These are phyloP conservation scores for Quercus alba DNA, from an alignment of 306 rosid genomes.

Conservation along the genomic window DNA sequence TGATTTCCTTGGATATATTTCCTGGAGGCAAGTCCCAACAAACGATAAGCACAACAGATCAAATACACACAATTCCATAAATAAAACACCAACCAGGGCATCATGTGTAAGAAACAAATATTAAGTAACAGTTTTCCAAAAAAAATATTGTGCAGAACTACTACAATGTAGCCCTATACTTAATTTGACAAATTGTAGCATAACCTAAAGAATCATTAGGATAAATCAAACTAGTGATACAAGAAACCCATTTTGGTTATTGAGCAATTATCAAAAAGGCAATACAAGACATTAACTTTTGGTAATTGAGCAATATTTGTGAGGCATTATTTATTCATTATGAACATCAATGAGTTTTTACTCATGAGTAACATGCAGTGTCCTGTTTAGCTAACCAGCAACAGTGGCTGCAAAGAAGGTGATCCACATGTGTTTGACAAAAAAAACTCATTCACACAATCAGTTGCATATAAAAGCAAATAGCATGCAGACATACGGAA, in stretches of 20 bases:
- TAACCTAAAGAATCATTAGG: background rate
- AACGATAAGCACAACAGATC: background rate
- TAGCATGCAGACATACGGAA: background rate
- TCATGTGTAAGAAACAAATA: background rate
- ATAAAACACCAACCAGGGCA: background rate
- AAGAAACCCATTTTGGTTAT: background rate
- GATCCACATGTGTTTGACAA: background rate
- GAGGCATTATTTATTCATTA: background rate
- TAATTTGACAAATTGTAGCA: background rate
- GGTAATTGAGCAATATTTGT: background rate
- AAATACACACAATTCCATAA: background rate
- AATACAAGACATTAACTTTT: background rate
- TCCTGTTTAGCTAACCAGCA: background rate
- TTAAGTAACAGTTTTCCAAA: background rate
- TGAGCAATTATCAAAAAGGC: background rate
- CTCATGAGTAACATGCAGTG: background rate
- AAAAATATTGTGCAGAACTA: background rate
- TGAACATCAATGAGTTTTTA: too few relatives aligned
- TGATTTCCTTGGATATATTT: conserved; percentile 8
- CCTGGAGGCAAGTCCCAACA: conserved; percentile 25
- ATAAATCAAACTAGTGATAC: background rate
- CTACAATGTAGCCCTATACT: background rate
- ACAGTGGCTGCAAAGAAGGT: background rate
- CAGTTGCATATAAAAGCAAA: background rate
- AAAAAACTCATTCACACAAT: background rate